phyloP scores from a whole-genome alignment of 73 alveolate genomes.

The Paramecium primaurelia region DNA sequence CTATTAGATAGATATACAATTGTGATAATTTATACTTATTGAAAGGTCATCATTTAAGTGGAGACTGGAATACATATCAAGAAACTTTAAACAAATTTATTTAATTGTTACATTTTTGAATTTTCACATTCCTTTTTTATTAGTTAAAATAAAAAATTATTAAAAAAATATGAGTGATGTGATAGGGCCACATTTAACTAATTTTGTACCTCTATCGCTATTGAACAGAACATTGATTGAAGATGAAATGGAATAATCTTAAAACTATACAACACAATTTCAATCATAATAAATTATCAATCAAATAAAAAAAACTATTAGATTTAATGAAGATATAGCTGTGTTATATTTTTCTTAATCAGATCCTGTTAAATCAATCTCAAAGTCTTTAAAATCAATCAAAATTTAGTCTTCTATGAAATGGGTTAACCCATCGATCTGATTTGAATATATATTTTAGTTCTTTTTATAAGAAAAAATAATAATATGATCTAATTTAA shows the following conservation, averaged over 20 bases:
- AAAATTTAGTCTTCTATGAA: not conserved
- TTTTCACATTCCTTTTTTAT: not conserved
- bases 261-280: not conserved
- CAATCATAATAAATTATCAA: not conserved
- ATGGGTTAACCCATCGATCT: not conserved
- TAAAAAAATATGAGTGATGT: not conserved
- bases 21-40: not conserved
- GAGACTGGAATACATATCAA: not conserved
- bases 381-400: not conserved
- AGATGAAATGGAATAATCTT: not conserved
- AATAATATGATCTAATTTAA: not conserved
- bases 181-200: not conserved
- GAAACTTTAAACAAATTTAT: not conserved
- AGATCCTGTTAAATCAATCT: not conserved
- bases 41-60: slow-evolving; percentile 33
- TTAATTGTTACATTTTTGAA: not conserved
- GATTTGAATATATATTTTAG: not conserved
- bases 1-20: not conserved
- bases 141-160: not conserved
- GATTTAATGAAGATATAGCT: not conserved
- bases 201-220: not conserved
- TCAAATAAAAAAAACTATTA: not conserved
- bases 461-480: not conserved
- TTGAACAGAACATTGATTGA: not conserved
- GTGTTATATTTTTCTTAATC: not conserved